A percentile compares a stretch with the other conserved stretches of the same genome.
Conservation (phyloP, 2,329 filamentous ascomycete genomes). For the Penicillium sp. region DNA sequence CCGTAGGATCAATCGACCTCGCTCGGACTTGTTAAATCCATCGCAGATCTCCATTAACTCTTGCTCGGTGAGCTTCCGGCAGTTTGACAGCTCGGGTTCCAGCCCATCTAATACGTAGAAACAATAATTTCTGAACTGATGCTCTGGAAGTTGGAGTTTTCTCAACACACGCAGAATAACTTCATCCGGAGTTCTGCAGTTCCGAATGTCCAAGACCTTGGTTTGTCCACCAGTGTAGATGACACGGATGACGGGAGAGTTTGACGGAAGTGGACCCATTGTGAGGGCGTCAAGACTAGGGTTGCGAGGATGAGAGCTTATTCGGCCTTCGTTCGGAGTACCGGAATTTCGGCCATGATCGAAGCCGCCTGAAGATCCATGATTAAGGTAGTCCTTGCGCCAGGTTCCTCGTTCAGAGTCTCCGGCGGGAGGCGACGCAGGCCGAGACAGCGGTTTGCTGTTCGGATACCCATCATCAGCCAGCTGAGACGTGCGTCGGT, state of each 20-base stretch:
- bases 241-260: slow-evolving; percentile 85
- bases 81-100: slow-evolving; percentile 76
- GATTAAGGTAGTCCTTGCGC: slow-evolving; percentile 54
- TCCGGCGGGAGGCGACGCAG: slow-evolving; percentile 63
- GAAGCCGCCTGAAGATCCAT: slow-evolving; percentile 52
- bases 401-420: slow-evolving; percentile 42
- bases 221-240: slow-evolving; percentile 89
- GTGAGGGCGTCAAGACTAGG: slow-evolving; percentile 82
- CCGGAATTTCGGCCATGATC: slow-evolving; percentile 54
- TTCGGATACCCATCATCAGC: slow-evolving; percentile 44
- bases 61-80: slow-evolving; percentile 75
- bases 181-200: slow-evolving; percentile 86
- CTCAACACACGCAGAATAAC: slow-evolving; percentile 84
- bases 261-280: slow-evolving; percentile 77
- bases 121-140: slow-evolving; percentile 91
- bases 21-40: slow-evolving; percentile 76
- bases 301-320: slow-evolving; percentile 70
- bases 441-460: slow-evolving; percentile 60
- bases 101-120: slow-evolving; percentile 89
- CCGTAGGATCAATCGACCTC: slow-evolving; percentile 83
- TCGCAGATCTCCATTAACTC: slow-evolving; percentile 90
- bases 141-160: slow-evolving; percentile 83
- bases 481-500: slow-evolving; percentile 59
- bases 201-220: slow-evolving; percentile 88
- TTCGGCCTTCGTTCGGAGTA: slow-evolving; percentile 63